Conservation (phyloP, 2,329 filamentous ascomycete genomes). For the Epicoccum nigrum region DNA sequence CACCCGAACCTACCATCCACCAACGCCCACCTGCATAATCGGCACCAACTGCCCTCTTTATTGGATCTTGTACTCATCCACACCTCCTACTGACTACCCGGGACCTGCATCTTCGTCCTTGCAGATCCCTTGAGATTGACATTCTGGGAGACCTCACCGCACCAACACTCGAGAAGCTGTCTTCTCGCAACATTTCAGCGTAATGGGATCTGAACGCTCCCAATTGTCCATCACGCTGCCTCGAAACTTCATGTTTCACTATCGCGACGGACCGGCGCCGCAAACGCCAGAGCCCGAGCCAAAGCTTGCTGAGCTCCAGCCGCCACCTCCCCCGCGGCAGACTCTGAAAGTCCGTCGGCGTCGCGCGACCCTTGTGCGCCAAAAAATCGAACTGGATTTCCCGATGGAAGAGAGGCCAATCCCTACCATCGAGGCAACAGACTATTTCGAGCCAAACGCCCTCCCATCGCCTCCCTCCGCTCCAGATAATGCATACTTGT, state of each 20-base stretch:
- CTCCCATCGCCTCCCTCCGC: constrained; percentile 33
- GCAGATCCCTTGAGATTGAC: constrained; percentile 28
- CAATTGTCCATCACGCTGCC: constrained; percentile 58
- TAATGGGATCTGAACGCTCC: constrained; percentile 52
- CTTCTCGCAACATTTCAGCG: constrained; percentile 8
- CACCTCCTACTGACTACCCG: constrained; percentile 21
- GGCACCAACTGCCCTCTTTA: constrained; percentile 17
- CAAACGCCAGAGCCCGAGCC: constrained; percentile 54
- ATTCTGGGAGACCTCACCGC: constrained; percentile 14
- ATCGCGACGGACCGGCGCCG: constrained; percentile 53
- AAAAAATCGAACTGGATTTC: constrained; percentile 32
- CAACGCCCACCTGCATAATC: constrained; percentile 36
- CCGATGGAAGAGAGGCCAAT: constrained; percentile 46
- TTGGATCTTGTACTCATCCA: constrained; percentile 20
- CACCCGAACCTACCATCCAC: constrained; percentile 27
- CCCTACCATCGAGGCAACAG: constrained; percentile 58
- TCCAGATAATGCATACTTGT: constrained; percentile 49
- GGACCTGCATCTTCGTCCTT: constrained; percentile 30
- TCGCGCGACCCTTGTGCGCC: constrained; percentile 44
- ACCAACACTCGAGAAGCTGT: constrained; percentile 17
- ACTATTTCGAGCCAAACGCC: constrained; percentile 38
- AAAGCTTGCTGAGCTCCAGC: constrained; percentile 43
- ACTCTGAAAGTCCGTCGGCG: constrained; percentile 57
- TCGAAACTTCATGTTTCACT: constrained; percentile 58
- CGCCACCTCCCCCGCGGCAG: constrained; percentile 54